Conservation (phyloP, 2,329 filamentous ascomycete genomes). For the Trichoderma guizhouense region DNA sequence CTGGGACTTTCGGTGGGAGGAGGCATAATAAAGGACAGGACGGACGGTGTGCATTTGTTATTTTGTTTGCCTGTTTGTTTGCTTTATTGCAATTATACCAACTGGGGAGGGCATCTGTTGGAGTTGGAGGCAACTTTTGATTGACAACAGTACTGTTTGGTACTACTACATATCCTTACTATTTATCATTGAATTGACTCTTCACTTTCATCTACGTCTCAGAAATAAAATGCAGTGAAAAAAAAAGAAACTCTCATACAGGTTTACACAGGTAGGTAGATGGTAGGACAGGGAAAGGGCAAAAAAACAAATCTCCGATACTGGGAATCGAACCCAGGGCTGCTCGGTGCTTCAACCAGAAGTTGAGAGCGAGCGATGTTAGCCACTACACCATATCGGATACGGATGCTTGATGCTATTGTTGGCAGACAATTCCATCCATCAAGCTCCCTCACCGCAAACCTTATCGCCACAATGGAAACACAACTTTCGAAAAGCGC, state of each 20-base stretch:
- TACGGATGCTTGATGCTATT: not conserved
- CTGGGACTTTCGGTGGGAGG: not conserved
- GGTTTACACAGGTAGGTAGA: not conserved
- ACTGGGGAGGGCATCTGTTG: not conserved
- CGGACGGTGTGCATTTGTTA: not conserved
- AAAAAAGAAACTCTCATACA: not conserved
- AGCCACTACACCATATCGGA: slow-evolving; percentile 38
- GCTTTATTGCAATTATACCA: not conserved
- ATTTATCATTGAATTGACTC: not conserved
- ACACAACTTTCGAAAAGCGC: not conserved
- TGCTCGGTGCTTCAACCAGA: slow-evolving; percentile 27
- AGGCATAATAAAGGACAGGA: not conserved
- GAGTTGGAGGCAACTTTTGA: slow-evolving; percentile 8
- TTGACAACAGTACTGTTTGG: not conserved
- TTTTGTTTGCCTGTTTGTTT: not conserved
- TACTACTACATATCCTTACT: not conserved
- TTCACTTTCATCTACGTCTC: not conserved
- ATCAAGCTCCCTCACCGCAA: not conserved
- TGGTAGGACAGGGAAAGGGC: not conserved
- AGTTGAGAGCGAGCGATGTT: slow-evolving; percentile 36
- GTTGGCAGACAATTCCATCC: not conserved
- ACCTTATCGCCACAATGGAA: not conserved
- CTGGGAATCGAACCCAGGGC: slow-evolving; percentile 37
- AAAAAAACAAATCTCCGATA: slow-evolving; percentile 27
- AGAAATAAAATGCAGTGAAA: not conserved